A percentile compares a stretch with the other conserved stretches of the same genome.
Evolutionary conservation across 148 eudicot genomes (phyloP).

Genomic region (Euryodendron excelsum): DNA sequence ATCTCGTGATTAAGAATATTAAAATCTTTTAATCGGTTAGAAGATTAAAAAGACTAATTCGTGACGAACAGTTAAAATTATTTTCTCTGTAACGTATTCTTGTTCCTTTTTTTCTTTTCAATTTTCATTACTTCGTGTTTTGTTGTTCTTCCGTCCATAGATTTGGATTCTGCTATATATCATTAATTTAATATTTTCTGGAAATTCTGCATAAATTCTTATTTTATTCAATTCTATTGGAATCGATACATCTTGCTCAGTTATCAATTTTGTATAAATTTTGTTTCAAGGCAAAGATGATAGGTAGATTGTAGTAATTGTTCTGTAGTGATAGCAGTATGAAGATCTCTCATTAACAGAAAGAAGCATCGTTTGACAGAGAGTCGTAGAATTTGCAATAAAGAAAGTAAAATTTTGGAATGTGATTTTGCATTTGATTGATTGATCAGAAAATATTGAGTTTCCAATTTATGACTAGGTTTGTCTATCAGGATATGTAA

Average conservation of each 20-base stretch:
- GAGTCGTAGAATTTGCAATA: neutral
- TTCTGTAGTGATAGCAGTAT: too few species aligned
- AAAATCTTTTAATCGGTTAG: neutral
- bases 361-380: neutral
- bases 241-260: neutral
- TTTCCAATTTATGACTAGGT: neutral
- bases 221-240: neutral
- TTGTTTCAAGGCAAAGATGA: neutral
- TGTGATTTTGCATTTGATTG: neutral
- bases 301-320: too few species aligned
- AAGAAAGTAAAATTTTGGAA: neutral
- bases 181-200: neutral
- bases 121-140: neutral
- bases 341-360: too few species aligned
- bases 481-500: neutral
- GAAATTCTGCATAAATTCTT: neutral
- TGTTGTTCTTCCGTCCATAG: neutral
- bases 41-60: neutral
- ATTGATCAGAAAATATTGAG: neutral
- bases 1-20: neutral
- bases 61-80: neutral
- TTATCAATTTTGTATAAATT: neutral
- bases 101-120: neutral
- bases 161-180: neutral
- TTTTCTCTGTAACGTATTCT: neutral